These are phyloP conservation scores for Carallia brachiata DNA, from an alignment of 345 rosid species.

Conservation along the genomic window DNA sequence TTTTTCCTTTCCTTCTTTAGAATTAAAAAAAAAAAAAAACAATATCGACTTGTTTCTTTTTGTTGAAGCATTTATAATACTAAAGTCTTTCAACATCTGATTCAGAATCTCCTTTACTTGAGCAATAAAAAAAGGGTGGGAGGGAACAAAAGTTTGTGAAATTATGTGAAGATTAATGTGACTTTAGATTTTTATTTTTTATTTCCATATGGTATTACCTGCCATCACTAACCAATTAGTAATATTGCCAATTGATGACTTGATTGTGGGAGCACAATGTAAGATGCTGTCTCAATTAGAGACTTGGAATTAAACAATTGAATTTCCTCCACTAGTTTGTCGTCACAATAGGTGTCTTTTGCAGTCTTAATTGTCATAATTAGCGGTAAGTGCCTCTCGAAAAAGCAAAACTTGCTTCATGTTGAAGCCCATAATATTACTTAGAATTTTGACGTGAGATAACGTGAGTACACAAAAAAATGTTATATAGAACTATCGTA, in stretches of 20 bases:
- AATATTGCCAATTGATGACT: neutral
- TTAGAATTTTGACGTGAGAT: no score
- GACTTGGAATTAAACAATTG: neutral
- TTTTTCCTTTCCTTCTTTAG: neutral
- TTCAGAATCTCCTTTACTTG: neutral
- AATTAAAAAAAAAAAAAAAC: no score
- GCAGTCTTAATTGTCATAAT: no score
- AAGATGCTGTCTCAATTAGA: neutral
- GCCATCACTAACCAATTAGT: neutral
- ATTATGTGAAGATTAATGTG: neutral
- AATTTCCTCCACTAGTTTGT: neutral
- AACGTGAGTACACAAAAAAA: no score
- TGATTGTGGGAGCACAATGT: neutral
- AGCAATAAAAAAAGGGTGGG: neutral
- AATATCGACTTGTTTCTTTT: neutral
- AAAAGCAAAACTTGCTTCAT: no score
- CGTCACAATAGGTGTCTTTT: no score
- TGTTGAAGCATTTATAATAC: neutral
- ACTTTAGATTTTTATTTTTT: constrained; percentile 6
- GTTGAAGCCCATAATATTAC: no score
- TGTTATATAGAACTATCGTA: no score
- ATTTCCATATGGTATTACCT: neutral
- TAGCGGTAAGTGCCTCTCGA: no score
- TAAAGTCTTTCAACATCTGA: neutral
- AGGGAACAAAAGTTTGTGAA: neutral